A percentile compares a stretch with the other conserved stretches of the same genome.
Evolutionary conservation across 352 stramenopile genomes (phyloP).

Genomic region (Globisporangium apiculatum): DNA sequence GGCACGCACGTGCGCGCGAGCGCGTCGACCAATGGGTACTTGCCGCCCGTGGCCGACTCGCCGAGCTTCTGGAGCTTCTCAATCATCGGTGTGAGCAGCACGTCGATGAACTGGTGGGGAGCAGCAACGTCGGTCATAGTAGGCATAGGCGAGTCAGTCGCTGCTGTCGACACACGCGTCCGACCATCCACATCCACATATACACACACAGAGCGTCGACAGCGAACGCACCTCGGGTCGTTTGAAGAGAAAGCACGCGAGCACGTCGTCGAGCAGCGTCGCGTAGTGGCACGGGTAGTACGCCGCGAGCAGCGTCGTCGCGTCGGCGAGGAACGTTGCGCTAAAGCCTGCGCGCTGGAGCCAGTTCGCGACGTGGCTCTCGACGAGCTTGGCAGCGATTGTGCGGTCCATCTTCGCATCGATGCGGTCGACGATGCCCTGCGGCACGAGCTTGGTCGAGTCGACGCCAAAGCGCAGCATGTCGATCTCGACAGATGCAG

Average conservation of each 20-base stretch:
- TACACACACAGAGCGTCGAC: not conserved
- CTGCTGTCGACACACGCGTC: not conserved
- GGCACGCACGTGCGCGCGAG: conserved; percentile 37
- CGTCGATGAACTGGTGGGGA: conserved; percentile 33
- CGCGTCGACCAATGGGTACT: conserved; percentile 64
- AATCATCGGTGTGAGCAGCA: conserved; percentile 58
- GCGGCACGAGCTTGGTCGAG: conserved; percentile 64
- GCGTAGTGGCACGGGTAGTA: conserved; percentile 82
- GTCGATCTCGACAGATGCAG: conserved; percentile 26
- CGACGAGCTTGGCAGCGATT: conserved; percentile 43
- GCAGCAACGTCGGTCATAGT: not conserved
- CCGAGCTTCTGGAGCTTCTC: conserved; percentile 61
- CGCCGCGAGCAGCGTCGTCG: conserved; percentile 60
- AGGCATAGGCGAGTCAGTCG: not conserved
- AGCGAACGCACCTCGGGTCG: conserved; percentile 37
- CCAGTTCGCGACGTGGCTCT: conserved; percentile 70
- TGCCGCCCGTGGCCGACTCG: conserved; percentile 46
- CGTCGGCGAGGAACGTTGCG: conserved; percentile 55
- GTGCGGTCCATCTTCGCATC: conserved; percentile 48
- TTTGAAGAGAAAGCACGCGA: conserved; percentile 71
- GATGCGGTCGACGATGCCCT: conserved; percentile 80
- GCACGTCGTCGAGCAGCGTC: conserved; percentile 75
- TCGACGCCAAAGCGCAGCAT: conserved; percentile 68
- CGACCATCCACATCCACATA: not conserved
- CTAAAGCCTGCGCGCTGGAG: conserved; percentile 56